Evolutionary conservation across 257 asterid genomes (phyloP).

Genomic region (Eustoma russellianum): DNA sequence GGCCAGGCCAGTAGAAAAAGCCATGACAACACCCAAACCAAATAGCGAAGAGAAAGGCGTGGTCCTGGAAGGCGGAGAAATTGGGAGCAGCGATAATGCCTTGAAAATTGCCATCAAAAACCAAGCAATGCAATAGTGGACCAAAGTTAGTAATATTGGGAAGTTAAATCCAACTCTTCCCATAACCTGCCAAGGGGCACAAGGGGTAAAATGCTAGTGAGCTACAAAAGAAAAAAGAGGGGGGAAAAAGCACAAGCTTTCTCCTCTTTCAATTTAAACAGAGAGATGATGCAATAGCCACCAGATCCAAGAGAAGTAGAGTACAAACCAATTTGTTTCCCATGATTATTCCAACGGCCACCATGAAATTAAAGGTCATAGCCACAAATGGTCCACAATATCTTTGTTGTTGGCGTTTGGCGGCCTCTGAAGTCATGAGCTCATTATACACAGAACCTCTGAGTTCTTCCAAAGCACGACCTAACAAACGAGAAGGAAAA

Average conservation of each 20-base stretch:
- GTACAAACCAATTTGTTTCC: slow-evolving; percentile 67
- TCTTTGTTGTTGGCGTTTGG: slow-evolving; percentile 71
- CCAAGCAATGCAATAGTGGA: slow-evolving; percentile 78
- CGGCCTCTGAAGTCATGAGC: slow-evolving; percentile 74
- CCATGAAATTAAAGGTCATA: slow-evolving; percentile 77
- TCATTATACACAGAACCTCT: slow-evolving; percentile 61
- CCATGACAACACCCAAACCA: slow-evolving; percentile 78
- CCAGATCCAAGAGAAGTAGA: neutral
- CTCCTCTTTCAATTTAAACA: no score
- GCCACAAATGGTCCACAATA: slow-evolving; percentile 67
- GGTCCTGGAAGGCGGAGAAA: slow-evolving; percentile 59
- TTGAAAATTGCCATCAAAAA: slow-evolving; percentile 59
- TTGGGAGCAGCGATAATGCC: slow-evolving; percentile 56
- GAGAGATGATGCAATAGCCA: no score
- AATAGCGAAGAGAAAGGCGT: slow-evolving; percentile 72
- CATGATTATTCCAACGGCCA: slow-evolving; percentile 70
- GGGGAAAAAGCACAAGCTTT: neutral
- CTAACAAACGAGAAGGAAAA: slow-evolving; percentile 20
- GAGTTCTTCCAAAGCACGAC: slow-evolving; percentile 80
- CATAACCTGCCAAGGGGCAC: slow-evolving; percentile 48
- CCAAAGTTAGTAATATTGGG: slow-evolving; percentile 75
- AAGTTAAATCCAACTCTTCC: slow-evolving; percentile 81
- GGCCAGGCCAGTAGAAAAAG: slow-evolving; percentile 86
- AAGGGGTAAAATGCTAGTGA: no score
- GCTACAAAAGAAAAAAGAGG: neutral